Evolutionary conservation across 495 filamentous ascomycete species (phyloP).

Genomic region (Penicillium paradoxum): DNA sequence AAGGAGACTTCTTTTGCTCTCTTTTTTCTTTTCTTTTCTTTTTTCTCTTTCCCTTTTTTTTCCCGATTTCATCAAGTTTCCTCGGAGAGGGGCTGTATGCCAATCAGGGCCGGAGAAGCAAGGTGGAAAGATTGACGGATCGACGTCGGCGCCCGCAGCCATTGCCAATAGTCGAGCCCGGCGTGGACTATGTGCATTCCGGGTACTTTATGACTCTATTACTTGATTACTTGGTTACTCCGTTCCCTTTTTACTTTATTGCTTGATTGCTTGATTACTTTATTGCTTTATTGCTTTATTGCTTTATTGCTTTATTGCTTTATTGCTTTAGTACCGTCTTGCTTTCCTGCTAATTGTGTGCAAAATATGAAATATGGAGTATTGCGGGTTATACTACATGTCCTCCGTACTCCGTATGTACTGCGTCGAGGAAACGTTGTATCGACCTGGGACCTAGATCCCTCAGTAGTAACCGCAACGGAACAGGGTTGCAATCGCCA

Average conservation of each 20-base stretch:
- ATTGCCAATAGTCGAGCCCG: conserved; percentile 41
- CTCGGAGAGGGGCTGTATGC: conserved; percentile 11
- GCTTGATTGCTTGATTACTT: neutral
- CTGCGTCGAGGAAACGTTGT: too few relatives aligned
- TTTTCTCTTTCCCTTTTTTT: neutral
- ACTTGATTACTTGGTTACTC: neutral
- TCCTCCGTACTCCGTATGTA: too few relatives aligned
- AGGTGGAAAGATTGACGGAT: conserved; percentile 37
- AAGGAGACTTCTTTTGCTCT: conserved; percentile 2
- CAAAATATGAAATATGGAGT: too few relatives aligned
- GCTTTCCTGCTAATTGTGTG: too few relatives aligned
- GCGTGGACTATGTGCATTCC: conserved; percentile 29
- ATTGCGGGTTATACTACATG: too few relatives aligned
- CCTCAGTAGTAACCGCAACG: too few relatives aligned
- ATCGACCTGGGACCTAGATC: too few relatives aligned
- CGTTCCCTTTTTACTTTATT: too few relatives aligned
- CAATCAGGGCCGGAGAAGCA: conserved; percentile 31
- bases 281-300: neutral
- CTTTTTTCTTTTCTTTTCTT: conserved; percentile 1
- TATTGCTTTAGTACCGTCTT: too few relatives aligned
- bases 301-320: too few relatives aligned
- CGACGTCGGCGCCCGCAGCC: conserved; percentile 40
- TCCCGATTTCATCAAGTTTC: neutral
- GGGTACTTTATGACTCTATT: conserved; percentile 3
- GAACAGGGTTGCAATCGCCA: too few relatives aligned